These are phyloP conservation scores for Vanderwaltozyma polyspora DNA, from an alignment of 805 yeast species.

Conservation along the genomic window DNA sequence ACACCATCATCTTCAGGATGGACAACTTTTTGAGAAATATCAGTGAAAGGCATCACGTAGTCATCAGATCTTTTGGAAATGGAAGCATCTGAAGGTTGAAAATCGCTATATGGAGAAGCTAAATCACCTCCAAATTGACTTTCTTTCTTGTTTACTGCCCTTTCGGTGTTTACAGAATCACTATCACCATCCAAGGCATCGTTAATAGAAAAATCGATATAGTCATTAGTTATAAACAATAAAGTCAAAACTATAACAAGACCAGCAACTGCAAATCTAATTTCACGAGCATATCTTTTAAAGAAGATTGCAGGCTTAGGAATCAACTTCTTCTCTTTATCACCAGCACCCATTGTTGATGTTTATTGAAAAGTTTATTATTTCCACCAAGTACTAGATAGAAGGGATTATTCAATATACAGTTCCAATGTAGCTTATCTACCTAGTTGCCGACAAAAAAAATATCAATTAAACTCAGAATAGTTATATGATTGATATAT, in stretches of 20 bases:
- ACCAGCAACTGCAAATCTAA: constrained; percentile 17
- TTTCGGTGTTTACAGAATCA: not conserved
- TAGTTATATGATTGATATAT: no score
- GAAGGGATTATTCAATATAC: not conserved
- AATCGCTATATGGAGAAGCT: not conserved
- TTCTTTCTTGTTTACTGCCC: not conserved
- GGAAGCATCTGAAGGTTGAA: not conserved
- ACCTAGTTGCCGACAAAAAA: no score
- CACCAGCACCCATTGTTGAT: constrained; percentile 3
- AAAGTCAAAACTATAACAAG: constrained; percentile 13
- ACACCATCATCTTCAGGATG: constrained; percentile 25
- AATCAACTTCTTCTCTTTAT: constrained; percentile 21
- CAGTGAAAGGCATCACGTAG: constrained; percentile 22
- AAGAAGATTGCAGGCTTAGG: constrained; percentile 24
- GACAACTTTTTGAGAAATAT: constrained; percentile 19
- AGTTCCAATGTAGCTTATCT: no score
- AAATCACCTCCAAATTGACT: not conserved
- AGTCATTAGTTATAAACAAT: constrained; percentile 6
- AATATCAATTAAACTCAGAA: no score
- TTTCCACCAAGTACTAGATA: not conserved
- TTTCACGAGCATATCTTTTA: constrained; percentile 20
- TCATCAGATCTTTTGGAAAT: constrained; percentile 3
- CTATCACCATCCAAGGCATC: not conserved
- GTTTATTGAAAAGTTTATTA: not conserved
- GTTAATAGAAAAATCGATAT: not conserved